These are phyloP conservation scores for Cladosporium oxysporum DNA, from an alignment of 2,329 filamentous ascomycete species.

Conservation along the genomic window DNA sequence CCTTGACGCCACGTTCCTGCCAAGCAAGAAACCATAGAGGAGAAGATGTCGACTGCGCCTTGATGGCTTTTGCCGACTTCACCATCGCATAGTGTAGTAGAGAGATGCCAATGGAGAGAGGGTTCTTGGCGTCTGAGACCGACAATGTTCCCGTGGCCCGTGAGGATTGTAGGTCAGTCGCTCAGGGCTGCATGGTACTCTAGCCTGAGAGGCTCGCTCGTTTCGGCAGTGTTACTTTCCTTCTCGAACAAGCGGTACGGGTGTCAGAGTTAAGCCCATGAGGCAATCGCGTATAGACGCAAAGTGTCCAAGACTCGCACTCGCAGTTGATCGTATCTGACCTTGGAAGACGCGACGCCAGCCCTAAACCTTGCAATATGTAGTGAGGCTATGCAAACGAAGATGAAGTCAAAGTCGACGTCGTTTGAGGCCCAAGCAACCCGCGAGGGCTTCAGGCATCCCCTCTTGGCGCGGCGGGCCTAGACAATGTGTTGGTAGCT, in stretches of 20 bases:
- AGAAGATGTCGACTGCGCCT: constrained; percentile 3
- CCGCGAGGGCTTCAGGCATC: not conserved
- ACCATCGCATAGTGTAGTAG: not conserved
- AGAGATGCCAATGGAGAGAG: not conserved
- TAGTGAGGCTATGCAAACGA: constrained; percentile 1
- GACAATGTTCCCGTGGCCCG: not conserved
- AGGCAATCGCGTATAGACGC: too few species aligned
- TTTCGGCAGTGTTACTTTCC: not conserved
- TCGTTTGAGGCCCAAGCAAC: not conserved
- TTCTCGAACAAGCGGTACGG: not conserved
- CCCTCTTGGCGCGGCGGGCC: not conserved
- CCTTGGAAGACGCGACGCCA: not conserved
- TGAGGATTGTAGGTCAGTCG: not conserved
- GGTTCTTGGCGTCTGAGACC: not conserved
- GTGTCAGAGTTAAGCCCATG: not conserved
- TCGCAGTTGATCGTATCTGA: not conserved
- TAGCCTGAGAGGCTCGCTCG: not conserved
- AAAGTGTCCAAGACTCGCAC: not conserved
- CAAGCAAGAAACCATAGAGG: not conserved
- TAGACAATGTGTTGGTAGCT: not conserved
- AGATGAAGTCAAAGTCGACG: not conserved
- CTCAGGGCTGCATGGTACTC: not conserved
- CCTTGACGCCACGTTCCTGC: constrained; percentile 2
- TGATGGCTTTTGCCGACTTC: not conserved
- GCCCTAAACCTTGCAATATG: constrained; percentile 6